Conservation (phyloP, 2,329 filamentous ascomycete genomes). For the Triangularia setosa region DNA sequence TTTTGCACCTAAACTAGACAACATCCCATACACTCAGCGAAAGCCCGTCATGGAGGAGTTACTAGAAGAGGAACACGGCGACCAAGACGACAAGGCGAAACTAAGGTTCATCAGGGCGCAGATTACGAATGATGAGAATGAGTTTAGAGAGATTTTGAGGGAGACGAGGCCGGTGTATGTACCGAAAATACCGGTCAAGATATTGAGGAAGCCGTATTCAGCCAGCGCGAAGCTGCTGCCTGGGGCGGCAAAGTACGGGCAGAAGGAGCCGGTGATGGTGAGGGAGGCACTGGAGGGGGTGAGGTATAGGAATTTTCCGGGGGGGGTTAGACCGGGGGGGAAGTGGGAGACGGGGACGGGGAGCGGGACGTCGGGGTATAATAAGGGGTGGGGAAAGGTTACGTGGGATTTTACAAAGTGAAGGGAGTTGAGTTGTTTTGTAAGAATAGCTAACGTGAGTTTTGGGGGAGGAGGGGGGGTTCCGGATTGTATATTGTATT, state of each 20-base stretch:
- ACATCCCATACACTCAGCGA: constrained; percentile 65
- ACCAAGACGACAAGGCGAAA: constrained; percentile 31
- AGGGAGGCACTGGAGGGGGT: background rate
- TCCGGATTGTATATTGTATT: too few relatives aligned
- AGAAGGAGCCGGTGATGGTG: constrained; percentile 1
- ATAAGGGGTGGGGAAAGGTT: background rate
- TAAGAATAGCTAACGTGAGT: too few relatives aligned
- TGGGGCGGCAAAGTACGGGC: background rate
- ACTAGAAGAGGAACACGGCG: constrained; percentile 40
- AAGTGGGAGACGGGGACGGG: background rate
- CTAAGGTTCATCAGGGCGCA: constrained; percentile 76
- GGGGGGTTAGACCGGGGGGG: background rate
- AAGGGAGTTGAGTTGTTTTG: background rate
- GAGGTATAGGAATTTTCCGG: background rate
- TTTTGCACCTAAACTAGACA: constrained; percentile 54
- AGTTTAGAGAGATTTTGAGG: constrained; percentile 69
- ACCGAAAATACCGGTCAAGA: background rate
- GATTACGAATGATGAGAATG: constrained; percentile 68
- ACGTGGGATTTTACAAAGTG: background rate
- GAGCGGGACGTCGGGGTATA: too few relatives aligned
- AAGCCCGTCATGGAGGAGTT: constrained; percentile 76
- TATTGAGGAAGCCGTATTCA: background rate
- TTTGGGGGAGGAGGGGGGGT: background rate
- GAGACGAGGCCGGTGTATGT: constrained; percentile 32
- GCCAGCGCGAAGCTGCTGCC: background rate